Percentiles rank a stretch among this genome's conserved stretches.
phyloP scores from a whole-genome alignment of 768 basidiomycete genomes.

The Clitopilus passeckerianus region DNA sequence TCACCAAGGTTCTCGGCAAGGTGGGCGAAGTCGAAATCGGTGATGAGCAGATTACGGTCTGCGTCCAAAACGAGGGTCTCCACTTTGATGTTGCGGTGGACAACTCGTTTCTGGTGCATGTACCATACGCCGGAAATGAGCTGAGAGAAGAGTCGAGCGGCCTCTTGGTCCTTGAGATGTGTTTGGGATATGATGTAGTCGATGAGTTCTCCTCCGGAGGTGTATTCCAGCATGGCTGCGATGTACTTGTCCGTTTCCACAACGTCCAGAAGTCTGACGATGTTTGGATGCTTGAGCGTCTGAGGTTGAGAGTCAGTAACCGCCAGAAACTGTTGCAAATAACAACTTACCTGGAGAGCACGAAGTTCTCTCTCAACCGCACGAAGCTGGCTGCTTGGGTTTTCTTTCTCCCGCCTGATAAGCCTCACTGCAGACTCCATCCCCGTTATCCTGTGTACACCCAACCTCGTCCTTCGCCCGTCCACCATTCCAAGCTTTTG shows the following conservation, averaged over 20 bases:
- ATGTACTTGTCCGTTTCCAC: neutral
- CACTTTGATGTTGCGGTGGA: neutral
- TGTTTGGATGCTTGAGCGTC: neutral
- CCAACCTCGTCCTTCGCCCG: neutral
- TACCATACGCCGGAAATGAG: neutral
- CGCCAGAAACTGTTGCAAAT: neutral
- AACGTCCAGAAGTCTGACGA: neutral
- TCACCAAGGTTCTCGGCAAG: neutral
- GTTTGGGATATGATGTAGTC: neutral
- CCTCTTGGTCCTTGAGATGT: neutral
- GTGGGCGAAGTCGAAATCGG: neutral
- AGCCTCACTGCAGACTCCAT: neutral
- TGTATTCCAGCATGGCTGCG: neutral
- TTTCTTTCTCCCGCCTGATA: neutral
- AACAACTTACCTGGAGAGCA: neutral
- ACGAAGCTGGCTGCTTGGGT: neutral
- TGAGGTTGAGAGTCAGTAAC: neutral
- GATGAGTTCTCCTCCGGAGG: neutral
- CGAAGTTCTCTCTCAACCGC: neutral
- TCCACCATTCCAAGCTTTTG: neutral
- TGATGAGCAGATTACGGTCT: neutral
- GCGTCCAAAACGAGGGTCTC: neutral
- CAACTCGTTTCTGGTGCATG: neutral
- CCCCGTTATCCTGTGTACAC: neutral
- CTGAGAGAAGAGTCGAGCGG: neutral